These are phyloP conservation scores for Tuber magnatum DNA, from an alignment of 495 filamentous ascomycete genomes.

Conservation along the genomic window DNA sequence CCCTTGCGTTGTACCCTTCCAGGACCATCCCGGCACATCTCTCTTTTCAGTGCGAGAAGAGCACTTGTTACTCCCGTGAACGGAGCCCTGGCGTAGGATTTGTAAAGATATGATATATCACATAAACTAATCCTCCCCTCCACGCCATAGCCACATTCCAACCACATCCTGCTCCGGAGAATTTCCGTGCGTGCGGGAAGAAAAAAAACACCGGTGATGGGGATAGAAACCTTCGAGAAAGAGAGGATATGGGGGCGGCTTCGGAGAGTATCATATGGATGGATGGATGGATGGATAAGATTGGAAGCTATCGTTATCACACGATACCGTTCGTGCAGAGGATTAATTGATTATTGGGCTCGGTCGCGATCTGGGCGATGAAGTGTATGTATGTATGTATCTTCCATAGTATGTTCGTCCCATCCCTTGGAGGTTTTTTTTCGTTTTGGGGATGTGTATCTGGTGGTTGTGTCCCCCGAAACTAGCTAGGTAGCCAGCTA, in stretches of 20 bases:
- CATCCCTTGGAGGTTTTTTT: not conserved
- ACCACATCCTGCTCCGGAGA: too few species aligned
- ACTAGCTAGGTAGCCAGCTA: too few species aligned
- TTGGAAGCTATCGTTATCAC: not conserved
- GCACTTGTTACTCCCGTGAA: not conserved
- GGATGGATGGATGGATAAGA: not conserved
- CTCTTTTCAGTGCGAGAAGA: not conserved
- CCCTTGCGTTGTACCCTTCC: not conserved
- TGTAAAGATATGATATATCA: not conserved
- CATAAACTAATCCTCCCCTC: not conserved
- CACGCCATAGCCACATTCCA: not conserved
- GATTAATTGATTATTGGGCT: not conserved
- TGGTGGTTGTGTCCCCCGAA: not conserved
- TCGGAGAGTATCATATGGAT: not conserved
- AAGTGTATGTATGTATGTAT: not conserved
- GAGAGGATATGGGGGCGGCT: not conserved
- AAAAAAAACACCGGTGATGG: too few species aligned
- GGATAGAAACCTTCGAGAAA: not conserved
- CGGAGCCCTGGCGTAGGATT: not conserved
- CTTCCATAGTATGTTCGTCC: not conserved
- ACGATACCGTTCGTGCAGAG: too few species aligned
- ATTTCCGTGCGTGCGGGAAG: not conserved
- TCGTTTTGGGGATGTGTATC: not conserved
- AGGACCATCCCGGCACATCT: not conserved
- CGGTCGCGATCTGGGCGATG: not conserved